Conservation (phyloP, 139 green algal genomes). For the Diplosphaera chodatii region DNA sequence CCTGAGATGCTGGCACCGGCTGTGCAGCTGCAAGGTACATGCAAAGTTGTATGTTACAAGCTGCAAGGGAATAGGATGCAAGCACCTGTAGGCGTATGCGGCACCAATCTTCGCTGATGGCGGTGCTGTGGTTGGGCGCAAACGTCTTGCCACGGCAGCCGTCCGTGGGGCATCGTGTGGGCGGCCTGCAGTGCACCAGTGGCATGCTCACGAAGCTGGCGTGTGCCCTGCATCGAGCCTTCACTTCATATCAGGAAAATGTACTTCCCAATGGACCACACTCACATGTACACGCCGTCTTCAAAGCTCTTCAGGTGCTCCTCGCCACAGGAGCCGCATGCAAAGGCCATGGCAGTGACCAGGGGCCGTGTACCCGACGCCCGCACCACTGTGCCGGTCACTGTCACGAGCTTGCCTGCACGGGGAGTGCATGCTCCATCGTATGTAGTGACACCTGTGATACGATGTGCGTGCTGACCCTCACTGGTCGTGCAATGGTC, state of each 20-base stretch:
- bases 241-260: no score
- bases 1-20: no score
- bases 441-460: no score
- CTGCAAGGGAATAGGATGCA: not conserved
- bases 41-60: no score
- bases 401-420: conserved; percentile 62
- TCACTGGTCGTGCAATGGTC: no score
- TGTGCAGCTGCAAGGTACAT: no score
- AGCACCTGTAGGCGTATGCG: conserved; percentile 60
- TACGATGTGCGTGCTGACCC: no score
- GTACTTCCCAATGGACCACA: no score
- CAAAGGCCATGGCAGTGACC: conserved; percentile 62
- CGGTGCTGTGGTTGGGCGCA: conserved; percentile 28
- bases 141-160: conserved; percentile 72
- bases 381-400: conserved; percentile 74
- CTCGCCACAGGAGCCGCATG: conserved; percentile 68
- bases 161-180: conserved; percentile 41
- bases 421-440: no score
- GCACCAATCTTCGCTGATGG: conserved; percentile 73
- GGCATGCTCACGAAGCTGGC: no score
- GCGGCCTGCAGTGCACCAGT: no score
- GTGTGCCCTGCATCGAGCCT: no score
- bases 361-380: conserved; percentile 55
- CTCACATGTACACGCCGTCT: conserved; percentile 62
- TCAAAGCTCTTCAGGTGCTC: conserved; percentile 23